phyloP scores from a whole-genome alignment of 1,139 yeast genomes.

The Saccharomycopsis phalli region DNA sequence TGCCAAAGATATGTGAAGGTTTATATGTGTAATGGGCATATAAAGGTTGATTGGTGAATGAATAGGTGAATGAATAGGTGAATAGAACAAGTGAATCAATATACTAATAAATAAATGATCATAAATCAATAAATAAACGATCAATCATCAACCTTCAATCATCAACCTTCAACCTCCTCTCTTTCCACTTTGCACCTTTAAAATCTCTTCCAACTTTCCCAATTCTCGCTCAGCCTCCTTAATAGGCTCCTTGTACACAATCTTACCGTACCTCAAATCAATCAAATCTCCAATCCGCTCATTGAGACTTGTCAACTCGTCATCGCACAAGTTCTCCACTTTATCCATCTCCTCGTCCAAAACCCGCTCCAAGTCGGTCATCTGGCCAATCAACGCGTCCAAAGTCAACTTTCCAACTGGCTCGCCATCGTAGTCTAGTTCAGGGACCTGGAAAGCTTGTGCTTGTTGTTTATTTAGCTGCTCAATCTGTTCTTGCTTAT shows the following conservation, averaged over 20 bases:
- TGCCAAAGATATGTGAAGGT: background rate
- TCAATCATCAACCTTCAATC: background rate
- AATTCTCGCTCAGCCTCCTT: slow-evolving; percentile 3
- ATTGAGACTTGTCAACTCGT: slow-evolving; percentile 1
- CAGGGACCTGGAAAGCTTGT: slow-evolving; percentile 4
- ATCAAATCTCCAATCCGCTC: slow-evolving; percentile 4
- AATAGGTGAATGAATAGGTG: background rate
- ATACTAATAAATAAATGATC: background rate
- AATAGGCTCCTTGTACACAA: background rate
- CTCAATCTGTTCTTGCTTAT: slow-evolving; percentile 4
- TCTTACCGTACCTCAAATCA: slow-evolving; percentile 12
- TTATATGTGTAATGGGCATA: slow-evolving; percentile 1
- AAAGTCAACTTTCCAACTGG: background rate
- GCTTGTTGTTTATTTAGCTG: background rate
- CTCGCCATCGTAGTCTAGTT: background rate
- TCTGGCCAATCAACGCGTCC: background rate
- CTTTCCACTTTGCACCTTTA: background rate
- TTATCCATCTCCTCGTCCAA: slow-evolving; percentile 1
- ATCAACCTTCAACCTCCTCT: background rate
- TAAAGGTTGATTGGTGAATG: background rate
- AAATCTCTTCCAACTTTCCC: background rate
- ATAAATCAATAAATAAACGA: background rate
- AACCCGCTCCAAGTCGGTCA: background rate
- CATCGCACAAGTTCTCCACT: background rate
- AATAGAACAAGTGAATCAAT: background rate